Base-by-base conservation (phyloP, 306 rosid species). In the Amphicarpaea edgeworthii region DNA sequence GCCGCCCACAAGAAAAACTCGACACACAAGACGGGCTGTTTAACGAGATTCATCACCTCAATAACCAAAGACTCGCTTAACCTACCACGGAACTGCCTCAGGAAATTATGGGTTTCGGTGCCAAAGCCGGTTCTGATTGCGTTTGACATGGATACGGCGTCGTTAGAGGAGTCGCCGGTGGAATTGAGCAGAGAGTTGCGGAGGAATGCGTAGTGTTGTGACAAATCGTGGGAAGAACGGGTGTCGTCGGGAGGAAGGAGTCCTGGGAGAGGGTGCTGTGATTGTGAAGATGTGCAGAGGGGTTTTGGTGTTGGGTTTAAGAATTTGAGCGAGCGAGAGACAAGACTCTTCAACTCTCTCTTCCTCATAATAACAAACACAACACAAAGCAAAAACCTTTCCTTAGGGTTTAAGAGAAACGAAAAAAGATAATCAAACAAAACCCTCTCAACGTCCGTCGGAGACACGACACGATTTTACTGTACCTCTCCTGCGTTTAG, bases 1-100 rank as follows among this genome's bases (percentile, higher is more conserved):
- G 93, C 88, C 1, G 88, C 86, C 97, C 97, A 92, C 1, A 90
- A 6, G 79, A 92, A 92, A 47, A 92, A 90, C 80, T 80, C 81
- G 16, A 92, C 86, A 16, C 93, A 86, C 73, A 92, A 69, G 3
- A 83, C 81, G 60, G 86, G 87, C 16, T 70, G 77, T 38, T 65
- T 76, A 1, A 87, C 74, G 66, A 51, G 77, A 42, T 75, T 70
- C 88, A 90, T 78, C 6, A 92, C 90, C 68, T 90, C 83, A 10
- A 88, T 66, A 10, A 90, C 91, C 68, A 92, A 49, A 73, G 61
- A 72, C 4, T 80, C 86, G 28, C 54, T 87, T 76, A 93, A 77
- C 12, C 58, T 83, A 20, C 77, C 79, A 49, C 98, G 86, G 11
- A 82, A 93, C 73, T 85, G 89, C 83, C 97, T 68, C 41, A 93